These are phyloP conservation scores for Seminavis robusta DNA, from an alignment of 108 stramenopile species.

Conservation along the genomic window DNA sequence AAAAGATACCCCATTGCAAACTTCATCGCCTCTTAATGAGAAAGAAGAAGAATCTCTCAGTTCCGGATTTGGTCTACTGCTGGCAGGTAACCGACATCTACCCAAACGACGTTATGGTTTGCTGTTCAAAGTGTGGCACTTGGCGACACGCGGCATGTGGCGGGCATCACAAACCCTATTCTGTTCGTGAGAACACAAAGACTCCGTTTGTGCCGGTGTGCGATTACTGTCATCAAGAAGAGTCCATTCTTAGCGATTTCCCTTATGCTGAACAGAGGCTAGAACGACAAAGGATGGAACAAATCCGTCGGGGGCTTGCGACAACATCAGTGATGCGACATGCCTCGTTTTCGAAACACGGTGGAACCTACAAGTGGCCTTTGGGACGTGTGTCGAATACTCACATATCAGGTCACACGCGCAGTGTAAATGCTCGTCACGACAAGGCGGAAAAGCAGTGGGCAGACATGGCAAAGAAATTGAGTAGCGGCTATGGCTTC, in stretches of 20 bases:
- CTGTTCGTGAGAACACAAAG: conserved; percentile 46
- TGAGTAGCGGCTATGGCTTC: conserved; percentile 30
- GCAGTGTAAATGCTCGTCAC: conserved; percentile 75
- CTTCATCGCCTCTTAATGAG: conserved; percentile 46
- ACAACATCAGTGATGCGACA: conserved; percentile 76
- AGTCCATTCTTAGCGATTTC: conserved; percentile 33
- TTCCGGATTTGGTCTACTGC: conserved; percentile 57
- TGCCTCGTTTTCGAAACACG: conserved; percentile 72
- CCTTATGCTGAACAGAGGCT: conserved; percentile 43
- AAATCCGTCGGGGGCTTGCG: conserved; percentile 66
- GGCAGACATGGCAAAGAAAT: conserved; percentile 54
- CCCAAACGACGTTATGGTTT: conserved; percentile 72
- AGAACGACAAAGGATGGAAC: conserved; percentile 65
- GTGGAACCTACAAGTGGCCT: conserved; percentile 81
- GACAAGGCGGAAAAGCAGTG: conserved; percentile 87
- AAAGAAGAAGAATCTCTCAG: conserved; percentile 26
- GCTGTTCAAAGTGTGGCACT: conserved; percentile 80
- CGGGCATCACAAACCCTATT: conserved; percentile 73
- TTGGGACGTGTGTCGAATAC: conserved; percentile 64
- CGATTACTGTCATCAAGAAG: conserved; percentile 71
- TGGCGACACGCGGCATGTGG: conserved; percentile 87
- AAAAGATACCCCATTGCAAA: conserved; percentile 81
- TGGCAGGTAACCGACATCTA: conserved; percentile 76
- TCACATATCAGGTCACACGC: conserved; percentile 67
- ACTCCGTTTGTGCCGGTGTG: conserved; percentile 60